Base-by-base conservation (phyloP, 2,329 filamentous ascomycete genomes). In the Raffaelea albimanens region DNA sequence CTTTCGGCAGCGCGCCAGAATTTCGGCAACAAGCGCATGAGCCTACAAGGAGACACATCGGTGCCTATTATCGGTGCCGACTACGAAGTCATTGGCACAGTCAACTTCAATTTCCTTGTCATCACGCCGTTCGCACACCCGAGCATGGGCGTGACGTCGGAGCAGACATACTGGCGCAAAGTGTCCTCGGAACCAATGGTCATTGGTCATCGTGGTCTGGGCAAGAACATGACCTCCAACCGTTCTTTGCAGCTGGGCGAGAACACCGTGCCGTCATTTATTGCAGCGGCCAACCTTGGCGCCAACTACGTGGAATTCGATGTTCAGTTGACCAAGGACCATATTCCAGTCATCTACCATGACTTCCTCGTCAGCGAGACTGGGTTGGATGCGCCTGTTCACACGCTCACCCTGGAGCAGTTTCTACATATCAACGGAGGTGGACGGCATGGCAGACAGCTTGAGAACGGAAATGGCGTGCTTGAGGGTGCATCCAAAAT, bases 361-460 rank as follows among this genome's bases (percentile, higher is more conserved):
- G 93, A 98, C 64, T 98, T 98, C 60, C 73, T 97, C 14, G 93
- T 98, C 62, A 95, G 89, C 61, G 93, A 98, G 67, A 97, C 93
- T 0, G 93, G 94, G 10, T 93, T 96, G 46, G 93, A 98, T 60
- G 93, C 93, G 0, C 93, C 93, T 0, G 91, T 98, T 2, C 93
- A 98, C 61, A 95, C 88, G 0, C 71, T 98, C 53, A 98, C 93
- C 0, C 69, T 97, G 4, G 91, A 98, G 60, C 93, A 96, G 72
- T 97, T 97, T 61, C 75, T 97, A 19, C 88, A 95, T 61, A 83
- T 95, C 57, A 90, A 88, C 61, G 66, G 55, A 22, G 49, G 20
- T 29, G 25, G 25, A 29, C 25, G 7, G 7, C 25, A 13, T 29
- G 25, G 25, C 25, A 7, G 25, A 29, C 25, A 29, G 7, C 25